A percentile compares a stretch with the other conserved stretches of the same genome.
Conservation (phyloP, 768 basidiomycete species). For the Tricholoma hemisulphureum region DNA sequence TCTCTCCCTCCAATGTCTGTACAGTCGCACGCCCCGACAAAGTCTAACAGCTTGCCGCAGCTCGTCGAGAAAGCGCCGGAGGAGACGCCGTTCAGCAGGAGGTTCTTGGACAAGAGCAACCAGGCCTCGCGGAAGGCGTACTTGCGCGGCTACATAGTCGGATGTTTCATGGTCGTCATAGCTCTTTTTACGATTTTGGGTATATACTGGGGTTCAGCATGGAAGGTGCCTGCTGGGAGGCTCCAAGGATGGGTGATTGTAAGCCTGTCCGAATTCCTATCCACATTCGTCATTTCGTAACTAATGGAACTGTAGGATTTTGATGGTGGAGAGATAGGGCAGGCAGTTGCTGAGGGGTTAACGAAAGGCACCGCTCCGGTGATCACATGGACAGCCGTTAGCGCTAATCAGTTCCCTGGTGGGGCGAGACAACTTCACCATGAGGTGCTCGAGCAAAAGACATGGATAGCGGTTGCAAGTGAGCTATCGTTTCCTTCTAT, state of each 20-base stretch:
- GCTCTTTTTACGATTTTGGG: slow-evolving; percentile 20
- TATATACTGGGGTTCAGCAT: slow-evolving; percentile 24
- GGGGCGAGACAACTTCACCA: slow-evolving; percentile 41
- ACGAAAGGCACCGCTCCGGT: slow-evolving; percentile 29
- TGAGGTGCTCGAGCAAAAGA: slow-evolving; percentile 45
- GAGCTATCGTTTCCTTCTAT: background rate
- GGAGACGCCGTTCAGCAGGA: background rate
- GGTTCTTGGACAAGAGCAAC: slow-evolving; percentile 10
- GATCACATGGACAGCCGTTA: slow-evolving; percentile 41
- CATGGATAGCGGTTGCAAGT: slow-evolving; percentile 54
- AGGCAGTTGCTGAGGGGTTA: slow-evolving; percentile 32
- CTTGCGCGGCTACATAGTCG: slow-evolving; percentile 10
- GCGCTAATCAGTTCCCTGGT: slow-evolving; percentile 40
- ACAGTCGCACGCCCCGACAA: background rate
- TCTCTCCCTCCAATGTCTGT: background rate
- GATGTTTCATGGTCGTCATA: slow-evolving; percentile 12
- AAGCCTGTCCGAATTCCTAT: background rate
- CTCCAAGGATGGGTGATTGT: slow-evolving; percentile 25
- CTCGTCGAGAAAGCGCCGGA: background rate
- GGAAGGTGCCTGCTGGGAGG: slow-evolving; percentile 18
- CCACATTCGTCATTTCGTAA: background rate
- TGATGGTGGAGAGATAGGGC: slow-evolving; percentile 50
- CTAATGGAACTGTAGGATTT: slow-evolving; percentile 43
- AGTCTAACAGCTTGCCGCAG: background rate
- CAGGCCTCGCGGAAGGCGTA: slow-evolving; percentile 11